These are phyloP conservation scores for Jamesozyma piceae DNA, from an alignment of 805 yeast genomes.

Conservation along the genomic window DNA sequence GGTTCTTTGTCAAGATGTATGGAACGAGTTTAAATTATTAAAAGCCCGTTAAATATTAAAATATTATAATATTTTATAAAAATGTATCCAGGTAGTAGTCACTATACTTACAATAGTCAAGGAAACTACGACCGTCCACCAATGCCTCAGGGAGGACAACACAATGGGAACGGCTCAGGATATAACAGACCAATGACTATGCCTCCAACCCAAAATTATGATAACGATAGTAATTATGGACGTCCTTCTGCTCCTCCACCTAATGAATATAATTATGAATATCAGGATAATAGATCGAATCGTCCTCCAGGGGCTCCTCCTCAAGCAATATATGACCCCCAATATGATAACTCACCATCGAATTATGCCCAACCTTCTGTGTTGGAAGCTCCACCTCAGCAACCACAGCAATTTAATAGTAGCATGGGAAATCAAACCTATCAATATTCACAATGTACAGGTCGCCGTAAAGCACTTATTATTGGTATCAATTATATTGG, in stretches of 20 bases:
- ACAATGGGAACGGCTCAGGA: neutral
- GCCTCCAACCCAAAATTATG: too few relatives aligned
- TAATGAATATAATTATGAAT: constrained; percentile 1
- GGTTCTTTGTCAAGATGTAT: too few relatives aligned
- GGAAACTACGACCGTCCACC: neutral
- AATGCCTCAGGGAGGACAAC: neutral
- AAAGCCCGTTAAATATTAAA: too few relatives aligned
- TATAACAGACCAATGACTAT: too few relatives aligned
- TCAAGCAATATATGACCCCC: constrained; percentile 3
- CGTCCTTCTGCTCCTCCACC: constrained; percentile 13
- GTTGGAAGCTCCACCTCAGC: constrained; percentile 8
- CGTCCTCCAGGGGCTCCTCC: constrained; percentile 1
- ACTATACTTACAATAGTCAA: too few relatives aligned
- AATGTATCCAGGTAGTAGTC: too few relatives aligned
- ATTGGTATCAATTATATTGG: constrained; percentile 76
- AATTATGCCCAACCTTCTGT: constrained; percentile 8
- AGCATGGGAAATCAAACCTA: constrained; percentile 7
- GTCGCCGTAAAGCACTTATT: constrained; percentile 63
- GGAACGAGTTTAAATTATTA: too few relatives aligned
- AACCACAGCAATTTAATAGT: constrained; percentile 6
- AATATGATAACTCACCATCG: constrained; percentile 5
- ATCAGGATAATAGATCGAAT: neutral
- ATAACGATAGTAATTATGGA: constrained; percentile 5
- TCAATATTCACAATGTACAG: constrained; percentile 56
- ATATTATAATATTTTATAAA: too few relatives aligned